phyloP scores from a whole-genome alignment of 257 asterid species.

The Forsythia viridissima region DNA sequence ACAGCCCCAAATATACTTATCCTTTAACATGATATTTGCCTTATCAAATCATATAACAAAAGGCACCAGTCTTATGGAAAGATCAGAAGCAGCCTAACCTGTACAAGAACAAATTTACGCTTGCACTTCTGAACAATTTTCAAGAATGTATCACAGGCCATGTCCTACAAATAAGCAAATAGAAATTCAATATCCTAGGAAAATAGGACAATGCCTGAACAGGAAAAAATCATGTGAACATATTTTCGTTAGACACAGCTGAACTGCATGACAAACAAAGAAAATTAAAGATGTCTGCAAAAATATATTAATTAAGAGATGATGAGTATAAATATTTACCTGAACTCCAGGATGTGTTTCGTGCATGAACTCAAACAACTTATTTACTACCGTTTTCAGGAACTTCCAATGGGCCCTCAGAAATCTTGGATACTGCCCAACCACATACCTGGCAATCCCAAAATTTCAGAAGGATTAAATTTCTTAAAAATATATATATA shows the following conservation, averaged over 20 bases:
- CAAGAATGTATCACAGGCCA: slow-evolving; percentile 98
- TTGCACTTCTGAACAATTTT: slow-evolving; percentile 99
- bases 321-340: slow-evolving; percentile 42
- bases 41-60: not conserved
- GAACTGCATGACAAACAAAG: not conserved
- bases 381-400: slow-evolving; percentile 97
- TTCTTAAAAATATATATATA: not conserved
- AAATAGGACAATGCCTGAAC: not conserved
- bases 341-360: slow-evolving; percentile 99
- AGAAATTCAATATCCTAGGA: slow-evolving; percentile 13
- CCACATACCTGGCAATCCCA: slow-evolving; percentile 80
- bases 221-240: not conserved
- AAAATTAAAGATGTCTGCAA: not conserved
- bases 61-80: not conserved
- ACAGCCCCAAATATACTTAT: not conserved
- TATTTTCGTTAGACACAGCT: not conserved
- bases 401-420: slow-evolving; percentile 99
- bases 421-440: slow-evolving; percentile 98
- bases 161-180: slow-evolving; percentile 61
- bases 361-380: slow-evolving; percentile 98
- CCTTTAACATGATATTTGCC: not conserved
- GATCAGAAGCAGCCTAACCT: slow-evolving; percentile 46
- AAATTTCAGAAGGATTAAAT: slow-evolving; percentile 1
- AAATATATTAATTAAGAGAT: not conserved
- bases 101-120: slow-evolving; percentile 87